Conservation (phyloP, 306 rosid species). For the Vigna nakashimae region DNA sequence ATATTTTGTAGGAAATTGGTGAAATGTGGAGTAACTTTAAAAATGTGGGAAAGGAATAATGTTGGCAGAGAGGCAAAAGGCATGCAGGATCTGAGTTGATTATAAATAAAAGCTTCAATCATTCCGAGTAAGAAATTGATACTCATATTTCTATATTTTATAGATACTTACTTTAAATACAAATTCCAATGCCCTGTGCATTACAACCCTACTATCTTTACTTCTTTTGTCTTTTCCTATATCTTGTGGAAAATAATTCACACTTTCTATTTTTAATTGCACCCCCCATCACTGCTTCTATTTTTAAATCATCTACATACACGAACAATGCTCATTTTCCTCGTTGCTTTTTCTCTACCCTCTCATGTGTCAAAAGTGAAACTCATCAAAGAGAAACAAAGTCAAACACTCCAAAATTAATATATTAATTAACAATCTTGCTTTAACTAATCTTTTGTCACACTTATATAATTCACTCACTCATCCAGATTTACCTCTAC, state of each 20-base stretch:
- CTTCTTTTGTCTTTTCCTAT: slow-evolving; percentile 50
- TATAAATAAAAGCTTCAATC: slow-evolving; percentile 52
- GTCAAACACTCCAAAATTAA: slow-evolving; percentile 50
- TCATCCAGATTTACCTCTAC: no score
- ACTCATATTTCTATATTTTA: slow-evolving; percentile 30
- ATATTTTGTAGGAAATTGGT: background rate
- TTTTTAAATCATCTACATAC: slow-evolving; percentile 1
- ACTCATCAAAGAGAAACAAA: slow-evolving; percentile 45
- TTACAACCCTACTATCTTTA: slow-evolving; percentile 20
- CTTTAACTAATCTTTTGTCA: slow-evolving; percentile 24
- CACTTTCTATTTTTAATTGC: slow-evolving; percentile 49
- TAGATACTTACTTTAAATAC: slow-evolving; percentile 37
- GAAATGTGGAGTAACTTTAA: background rate
- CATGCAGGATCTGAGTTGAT: slow-evolving; percentile 54
- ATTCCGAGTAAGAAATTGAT: slow-evolving; percentile 49
- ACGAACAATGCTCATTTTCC: slow-evolving; percentile 47
- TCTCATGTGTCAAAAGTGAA: slow-evolving; percentile 48
- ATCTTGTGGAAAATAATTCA: slow-evolving; percentile 45
- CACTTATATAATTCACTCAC: background rate
- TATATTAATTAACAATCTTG: background rate
- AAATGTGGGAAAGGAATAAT: slow-evolving; percentile 48
- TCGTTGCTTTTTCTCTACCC: slow-evolving; percentile 40
- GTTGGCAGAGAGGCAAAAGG: slow-evolving; percentile 54
- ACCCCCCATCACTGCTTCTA: slow-evolving; percentile 10
- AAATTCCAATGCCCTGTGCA: slow-evolving; percentile 51